These are phyloP conservation scores for Daldinia caldariorum DNA, from an alignment of 495 filamentous ascomycete genomes.

Conservation along the genomic window DNA sequence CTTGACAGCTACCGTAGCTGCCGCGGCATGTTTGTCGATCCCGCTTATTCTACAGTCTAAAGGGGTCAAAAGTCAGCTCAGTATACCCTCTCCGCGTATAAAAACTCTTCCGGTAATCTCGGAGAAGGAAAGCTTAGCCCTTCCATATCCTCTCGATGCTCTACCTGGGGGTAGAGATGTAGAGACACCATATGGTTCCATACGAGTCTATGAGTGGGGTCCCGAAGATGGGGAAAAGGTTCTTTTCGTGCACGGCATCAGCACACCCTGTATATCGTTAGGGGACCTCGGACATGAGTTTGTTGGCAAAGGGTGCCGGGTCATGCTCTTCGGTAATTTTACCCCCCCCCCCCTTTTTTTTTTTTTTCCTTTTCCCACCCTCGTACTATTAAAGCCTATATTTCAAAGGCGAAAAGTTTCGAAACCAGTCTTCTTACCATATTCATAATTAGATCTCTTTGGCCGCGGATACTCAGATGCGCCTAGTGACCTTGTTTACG, in stretches of 20 bases:
- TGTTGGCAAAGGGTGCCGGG: conserved; percentile 70
- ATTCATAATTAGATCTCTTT: conserved; percentile 66
- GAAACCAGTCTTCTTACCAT: conserved; percentile 5
- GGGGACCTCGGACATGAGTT: conserved; percentile 69
- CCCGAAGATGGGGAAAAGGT: conserved; percentile 73
- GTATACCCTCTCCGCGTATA: conserved; percentile 46
- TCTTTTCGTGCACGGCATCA: conserved; percentile 78
- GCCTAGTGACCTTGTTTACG: conserved; percentile 73
- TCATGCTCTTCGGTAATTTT: conserved; percentile 73
- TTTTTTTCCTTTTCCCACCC: too few relatives aligned
- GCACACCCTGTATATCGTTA: conserved; percentile 71
- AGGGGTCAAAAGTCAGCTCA: conserved; percentile 38
- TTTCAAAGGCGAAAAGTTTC: background rate
- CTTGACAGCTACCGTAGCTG: conserved; percentile 9
- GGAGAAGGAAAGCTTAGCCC: conserved; percentile 53
- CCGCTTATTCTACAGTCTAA: conserved; percentile 31
- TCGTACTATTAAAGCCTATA: background rate
- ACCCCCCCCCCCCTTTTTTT: background rate
- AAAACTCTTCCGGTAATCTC: conserved; percentile 34
- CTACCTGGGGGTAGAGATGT: conserved; percentile 78
- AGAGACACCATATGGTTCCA: conserved; percentile 72
- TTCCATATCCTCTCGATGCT: conserved; percentile 78
- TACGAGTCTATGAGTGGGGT: conserved; percentile 81
- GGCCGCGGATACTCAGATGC: conserved; percentile 81
- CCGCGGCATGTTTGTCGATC: conserved; percentile 10